A percentile compares a stretch with the other conserved stretches of the same genome.
These are phyloP conservation scores for Eucalyptus cloeziana DNA, from an alignment of 345 rosid genomes.

Conservation along the genomic window DNA sequence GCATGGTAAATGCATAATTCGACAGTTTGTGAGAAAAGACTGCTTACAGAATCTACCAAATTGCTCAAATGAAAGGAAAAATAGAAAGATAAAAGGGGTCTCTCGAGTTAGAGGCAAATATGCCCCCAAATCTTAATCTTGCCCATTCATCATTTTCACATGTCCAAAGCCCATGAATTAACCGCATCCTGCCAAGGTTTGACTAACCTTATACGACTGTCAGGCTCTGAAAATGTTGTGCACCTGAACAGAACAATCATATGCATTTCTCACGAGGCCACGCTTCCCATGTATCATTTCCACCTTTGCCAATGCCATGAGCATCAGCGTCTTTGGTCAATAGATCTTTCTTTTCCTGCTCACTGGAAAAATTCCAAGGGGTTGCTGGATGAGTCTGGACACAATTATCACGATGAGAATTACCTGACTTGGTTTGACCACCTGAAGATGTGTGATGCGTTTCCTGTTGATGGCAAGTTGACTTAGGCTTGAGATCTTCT, in stretches of 20 bases:
- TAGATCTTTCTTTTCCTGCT: background rate
- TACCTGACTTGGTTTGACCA: background rate
- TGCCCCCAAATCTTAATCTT: background rate
- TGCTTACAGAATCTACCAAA: background rate
- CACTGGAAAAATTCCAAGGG: background rate
- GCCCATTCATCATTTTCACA: background rate
- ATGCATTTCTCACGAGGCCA: background rate
- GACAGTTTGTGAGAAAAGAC: background rate
- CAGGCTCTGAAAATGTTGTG: background rate
- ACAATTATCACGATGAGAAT: background rate
- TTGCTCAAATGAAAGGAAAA: background rate
- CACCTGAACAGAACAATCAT: background rate
- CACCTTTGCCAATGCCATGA: background rate
- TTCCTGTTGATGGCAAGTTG: background rate
- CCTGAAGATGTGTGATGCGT: background rate
- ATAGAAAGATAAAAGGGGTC: background rate
- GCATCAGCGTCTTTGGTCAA: background rate
- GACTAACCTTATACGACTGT: background rate
- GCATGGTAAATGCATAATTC: background rate
- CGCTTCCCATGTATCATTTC: background rate
- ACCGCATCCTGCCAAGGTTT: background rate
- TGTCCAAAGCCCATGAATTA: background rate
- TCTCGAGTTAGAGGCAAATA: background rate
- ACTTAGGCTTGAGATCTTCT: background rate
- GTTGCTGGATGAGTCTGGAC: background rate